These are phyloP conservation scores for Lodderomyces pseudojiufengensis DNA, from an alignment of 1,139 yeast species.

Conservation along the genomic window DNA sequence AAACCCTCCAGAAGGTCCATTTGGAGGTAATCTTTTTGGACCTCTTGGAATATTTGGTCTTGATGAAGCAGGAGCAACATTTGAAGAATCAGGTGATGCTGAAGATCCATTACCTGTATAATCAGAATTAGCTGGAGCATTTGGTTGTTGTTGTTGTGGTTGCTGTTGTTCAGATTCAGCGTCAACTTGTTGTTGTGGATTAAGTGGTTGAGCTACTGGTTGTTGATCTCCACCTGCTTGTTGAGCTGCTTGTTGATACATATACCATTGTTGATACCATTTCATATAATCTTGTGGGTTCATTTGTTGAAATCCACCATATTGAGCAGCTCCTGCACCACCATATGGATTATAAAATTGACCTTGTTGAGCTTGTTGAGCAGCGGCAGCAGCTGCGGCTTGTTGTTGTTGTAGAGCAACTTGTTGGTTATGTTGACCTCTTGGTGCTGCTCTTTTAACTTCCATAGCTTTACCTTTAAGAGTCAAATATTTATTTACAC, in stretches of 20 bases:
- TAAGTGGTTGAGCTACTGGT: conserved; percentile 51
- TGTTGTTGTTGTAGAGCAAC: conserved; percentile 39
- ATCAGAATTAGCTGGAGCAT: neutral
- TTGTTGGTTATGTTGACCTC: conserved; percentile 51
- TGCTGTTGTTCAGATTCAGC: conserved; percentile 17
- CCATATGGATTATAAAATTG: conserved; percentile 20
- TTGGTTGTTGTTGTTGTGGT: neutral
- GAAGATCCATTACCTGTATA: neutral
- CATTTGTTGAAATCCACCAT: conserved; percentile 20
- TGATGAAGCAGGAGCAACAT: conserved; percentile 21
- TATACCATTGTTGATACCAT: conserved; percentile 69
- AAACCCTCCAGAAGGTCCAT: conserved; percentile 41
- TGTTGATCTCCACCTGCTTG: conserved; percentile 31
- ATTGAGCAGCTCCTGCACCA: conserved; percentile 19
- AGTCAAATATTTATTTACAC: conserved; percentile 75
- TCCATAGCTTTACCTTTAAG: conserved; percentile 92
- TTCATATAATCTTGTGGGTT: conserved; percentile 59
- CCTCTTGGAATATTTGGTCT: conserved; percentile 41
- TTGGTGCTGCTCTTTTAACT: conserved; percentile 97
- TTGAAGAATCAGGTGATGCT: conserved; percentile 1
- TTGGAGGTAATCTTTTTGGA: conserved; percentile 40
- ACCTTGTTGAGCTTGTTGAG: conserved; percentile 18
- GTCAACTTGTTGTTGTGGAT: conserved; percentile 50
- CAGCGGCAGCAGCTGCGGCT: conserved; percentile 25
- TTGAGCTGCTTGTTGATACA: conserved; percentile 46